These are phyloP conservation scores for Phtheirospermum japonicum DNA, from an alignment of 257 asterid species.

Conservation along the genomic window DNA sequence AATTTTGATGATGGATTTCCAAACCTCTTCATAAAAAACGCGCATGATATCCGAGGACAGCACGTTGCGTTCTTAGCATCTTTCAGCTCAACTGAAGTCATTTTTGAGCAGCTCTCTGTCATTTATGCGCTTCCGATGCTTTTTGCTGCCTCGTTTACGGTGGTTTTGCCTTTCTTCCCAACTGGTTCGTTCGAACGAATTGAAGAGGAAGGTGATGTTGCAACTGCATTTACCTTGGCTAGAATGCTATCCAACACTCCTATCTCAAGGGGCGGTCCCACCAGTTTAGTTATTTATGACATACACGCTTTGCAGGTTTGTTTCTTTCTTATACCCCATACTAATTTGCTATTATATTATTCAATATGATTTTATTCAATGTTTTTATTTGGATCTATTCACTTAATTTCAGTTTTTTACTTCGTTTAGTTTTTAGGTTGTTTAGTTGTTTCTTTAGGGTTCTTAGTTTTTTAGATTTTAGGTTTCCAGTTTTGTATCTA, in stretches of 20 bases:
- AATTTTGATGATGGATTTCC: conserved; percentile 94
- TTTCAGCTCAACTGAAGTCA: conserved; percentile 86
- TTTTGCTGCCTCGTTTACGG: conserved; percentile 76
- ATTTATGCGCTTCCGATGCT: conserved; percentile 91
- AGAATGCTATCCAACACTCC: conserved; percentile 87
- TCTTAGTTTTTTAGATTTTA: too few relatives aligned
- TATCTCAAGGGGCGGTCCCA: conserved; percentile 91
- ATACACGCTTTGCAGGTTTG: conserved; percentile 94
- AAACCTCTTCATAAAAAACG: conserved; percentile 85
- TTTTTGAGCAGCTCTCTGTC: conserved; percentile 94
- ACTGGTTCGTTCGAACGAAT: conserved; percentile 90
- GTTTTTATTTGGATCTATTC: conserved; percentile 1
- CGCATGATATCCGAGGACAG: conserved; percentile 84
- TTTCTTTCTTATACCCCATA: conserved; percentile 26
- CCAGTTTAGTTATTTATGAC: conserved; percentile 82
- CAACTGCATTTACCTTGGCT: conserved; percentile 96
- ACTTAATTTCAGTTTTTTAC: background rate
- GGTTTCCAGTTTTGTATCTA: background rate
- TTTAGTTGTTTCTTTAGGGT: background rate
- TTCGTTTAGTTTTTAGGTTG: too few relatives aligned
- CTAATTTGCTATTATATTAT: background rate
- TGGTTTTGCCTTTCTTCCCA: conserved; percentile 89
- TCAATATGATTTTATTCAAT: background rate
- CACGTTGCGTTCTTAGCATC: conserved; percentile 92
- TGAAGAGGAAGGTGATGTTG: conserved; percentile 98